Base-by-base conservation (phyloP, 2,329 filamentous ascomycete species). In the Cytospora leucostoma region DNA sequence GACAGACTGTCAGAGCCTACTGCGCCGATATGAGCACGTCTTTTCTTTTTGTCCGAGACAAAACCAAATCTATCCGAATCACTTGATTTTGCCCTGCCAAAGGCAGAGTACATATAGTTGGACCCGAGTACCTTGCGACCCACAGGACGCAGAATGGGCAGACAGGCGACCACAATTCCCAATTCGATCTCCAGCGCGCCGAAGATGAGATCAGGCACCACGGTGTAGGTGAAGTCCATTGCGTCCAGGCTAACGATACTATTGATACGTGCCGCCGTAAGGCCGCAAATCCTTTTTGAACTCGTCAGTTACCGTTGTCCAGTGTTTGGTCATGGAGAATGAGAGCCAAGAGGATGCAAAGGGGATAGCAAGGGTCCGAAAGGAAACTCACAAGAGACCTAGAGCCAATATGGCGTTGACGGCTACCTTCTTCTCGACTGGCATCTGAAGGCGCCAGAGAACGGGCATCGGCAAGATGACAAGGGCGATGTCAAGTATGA, bases 391-490 rank as follows among this genome's bases (percentile, higher is more conserved):
- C 47, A 50, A 11, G 47, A 50, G 10, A 27, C 47, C 47, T 2
- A 50, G 47, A 1, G 4, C 47, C 15, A 50, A 21, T 11, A 50
- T 21, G n/a, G 47, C n/a, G n/a, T 17, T 50, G 19, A 50, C 19
- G 10, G 47, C 47, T 8, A 50, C 11, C 47, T 50, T 50, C 12
- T 50, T 50, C 5, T 11, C 47, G 6, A 53, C 6, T 2, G 58
- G 50, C 58, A 60, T 54, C 21, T 54, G 35, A 27, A 60, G 38
- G 19, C 34, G 40, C 58, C 58, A 60, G 3, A 60, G 27, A 21
- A 35, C 40, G 32, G 49, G 47, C 34, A 59, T 53, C 19, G 57
- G 58, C 50, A 60, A 21, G 33, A 49, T 21, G 34, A 60, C 35
- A 35, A 60, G 34, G 11, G 53, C 13, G 5, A 60, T 15, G 13